Conservation (phyloP, 2,329 filamentous ascomycete genomes). For the Calonectria hongkongensis region DNA sequence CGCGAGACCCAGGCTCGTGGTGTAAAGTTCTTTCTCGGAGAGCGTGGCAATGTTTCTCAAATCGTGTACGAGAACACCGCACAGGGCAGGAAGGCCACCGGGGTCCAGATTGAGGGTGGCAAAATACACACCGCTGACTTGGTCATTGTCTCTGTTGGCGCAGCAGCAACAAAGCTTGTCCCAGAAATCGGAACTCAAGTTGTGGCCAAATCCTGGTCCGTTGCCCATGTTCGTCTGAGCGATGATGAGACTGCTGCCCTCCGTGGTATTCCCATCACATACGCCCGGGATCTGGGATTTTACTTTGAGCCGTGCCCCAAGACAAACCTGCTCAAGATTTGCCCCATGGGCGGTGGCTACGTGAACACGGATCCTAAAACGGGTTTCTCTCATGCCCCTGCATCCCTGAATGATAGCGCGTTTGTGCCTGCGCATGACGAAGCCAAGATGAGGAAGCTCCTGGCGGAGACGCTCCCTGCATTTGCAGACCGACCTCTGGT, state of each 20-base stretch:
- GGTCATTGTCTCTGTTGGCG: constrained; percentile 72
- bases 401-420: not conserved
- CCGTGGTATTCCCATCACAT: constrained; percentile 75
- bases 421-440: constrained; percentile 38
- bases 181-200: constrained; percentile 70
- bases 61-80: constrained; percentile 49
- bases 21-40: constrained; percentile 49
- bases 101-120: constrained; percentile 41
- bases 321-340: constrained; percentile 33
- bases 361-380: constrained; percentile 38
- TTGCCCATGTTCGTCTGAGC: constrained; percentile 75
- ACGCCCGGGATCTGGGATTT: constrained; percentile 77
- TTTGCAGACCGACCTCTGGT: constrained; percentile 41
- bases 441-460: constrained; percentile 30
- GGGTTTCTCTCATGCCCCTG: constrained; percentile 28
- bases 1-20: constrained; percentile 55
- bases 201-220: constrained; percentile 74
- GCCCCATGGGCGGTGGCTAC: constrained; percentile 38
- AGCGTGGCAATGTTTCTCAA: constrained; percentile 54
- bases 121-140: constrained; percentile 56
- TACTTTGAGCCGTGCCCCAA: constrained; percentile 77
- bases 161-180: constrained; percentile 66
- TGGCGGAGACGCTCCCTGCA: constrained; percentile 39
- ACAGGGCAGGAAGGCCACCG: constrained; percentile 25
- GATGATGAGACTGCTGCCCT: constrained; percentile 72